A percentile compares a stretch with the other conserved stretches of the same genome.
These are phyloP conservation scores for Yamadazyma laniorum DNA, from an alignment of 805 yeast genomes.

Conservation along the genomic window DNA sequence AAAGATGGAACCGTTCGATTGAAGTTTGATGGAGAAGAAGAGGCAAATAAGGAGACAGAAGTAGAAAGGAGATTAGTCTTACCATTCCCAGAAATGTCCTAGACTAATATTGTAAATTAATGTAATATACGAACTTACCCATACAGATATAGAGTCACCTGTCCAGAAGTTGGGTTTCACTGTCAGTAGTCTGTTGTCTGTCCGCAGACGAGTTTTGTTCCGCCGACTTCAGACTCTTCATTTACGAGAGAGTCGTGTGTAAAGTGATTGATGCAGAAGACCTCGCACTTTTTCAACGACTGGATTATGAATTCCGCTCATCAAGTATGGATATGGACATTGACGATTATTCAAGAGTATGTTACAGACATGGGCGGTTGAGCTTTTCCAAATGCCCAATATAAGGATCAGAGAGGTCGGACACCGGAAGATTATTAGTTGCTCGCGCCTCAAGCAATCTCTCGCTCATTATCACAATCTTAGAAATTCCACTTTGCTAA, in stretches of 20 bases:
- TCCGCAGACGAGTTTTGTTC: too few relatives aligned
- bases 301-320: neutral
- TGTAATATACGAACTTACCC: constrained; percentile 3
- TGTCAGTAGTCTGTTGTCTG: too few relatives aligned
- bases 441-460: too few relatives aligned
- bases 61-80: constrained; percentile 82
- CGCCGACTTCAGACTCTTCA: neutral
- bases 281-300: neutral
- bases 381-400: too few relatives aligned
- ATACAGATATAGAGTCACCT: constrained; percentile 23
- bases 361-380: too few relatives aligned
- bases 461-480: too few relatives aligned
- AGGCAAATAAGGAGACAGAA: constrained; percentile 91
- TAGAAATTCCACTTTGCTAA: constrained; percentile 24
- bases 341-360: constrained; percentile 61
- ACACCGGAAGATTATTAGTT: too few relatives aligned
- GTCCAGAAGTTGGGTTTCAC: too few relatives aligned
- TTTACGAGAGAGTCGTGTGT: constrained; percentile 39
- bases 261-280: neutral
- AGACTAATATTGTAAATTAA: constrained; percentile 1
- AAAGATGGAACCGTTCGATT: constrained; percentile 76
- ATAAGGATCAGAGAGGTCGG: too few relatives aligned
- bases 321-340: constrained; percentile 45
- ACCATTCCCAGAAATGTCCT: constrained; percentile 51
- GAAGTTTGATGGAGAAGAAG: constrained; percentile 95